phyloP scores from a whole-genome alignment of 257 asterid genomes.

The Apocynum venetum region DNA sequence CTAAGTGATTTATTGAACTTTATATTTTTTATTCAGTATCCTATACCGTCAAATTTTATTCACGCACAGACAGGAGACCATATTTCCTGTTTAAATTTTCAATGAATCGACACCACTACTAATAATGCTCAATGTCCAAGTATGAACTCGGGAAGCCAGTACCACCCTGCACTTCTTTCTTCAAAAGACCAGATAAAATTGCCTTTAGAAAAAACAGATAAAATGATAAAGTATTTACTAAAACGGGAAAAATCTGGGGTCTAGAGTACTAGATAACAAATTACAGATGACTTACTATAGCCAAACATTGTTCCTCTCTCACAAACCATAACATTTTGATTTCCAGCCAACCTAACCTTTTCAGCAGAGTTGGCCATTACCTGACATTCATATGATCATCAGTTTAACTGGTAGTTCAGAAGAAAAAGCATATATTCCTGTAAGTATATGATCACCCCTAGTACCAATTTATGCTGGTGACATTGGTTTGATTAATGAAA shows the following conservation, averaged over 20 bases:
- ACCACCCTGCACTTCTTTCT: not conserved
- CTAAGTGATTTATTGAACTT: not conserved
- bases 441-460: not conserved
- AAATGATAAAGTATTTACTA: not conserved
- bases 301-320: conserved; percentile 99
- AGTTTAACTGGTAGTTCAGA: not conserved
- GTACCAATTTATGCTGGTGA: not conserved
- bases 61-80: not conserved
- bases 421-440: not conserved
- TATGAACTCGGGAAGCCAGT: not conserved
- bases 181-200: not conserved
- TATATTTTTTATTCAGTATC: not conserved
- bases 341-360: conserved; percentile 90
- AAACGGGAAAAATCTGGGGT: not conserved
- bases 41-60: not conserved
- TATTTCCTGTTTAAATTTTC: not conserved
- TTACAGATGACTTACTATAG: conserved; percentile 54
- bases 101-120: not conserved
- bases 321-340: conserved; percentile 94
- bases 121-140: not conserved
- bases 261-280: not conserved
- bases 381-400: conserved; percentile 35
- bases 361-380: conserved; percentile 94
- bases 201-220: not conserved
- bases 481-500: not conserved